Conservation (phyloP, 345 rosid genomes). For the Camelina neglecta region DNA sequence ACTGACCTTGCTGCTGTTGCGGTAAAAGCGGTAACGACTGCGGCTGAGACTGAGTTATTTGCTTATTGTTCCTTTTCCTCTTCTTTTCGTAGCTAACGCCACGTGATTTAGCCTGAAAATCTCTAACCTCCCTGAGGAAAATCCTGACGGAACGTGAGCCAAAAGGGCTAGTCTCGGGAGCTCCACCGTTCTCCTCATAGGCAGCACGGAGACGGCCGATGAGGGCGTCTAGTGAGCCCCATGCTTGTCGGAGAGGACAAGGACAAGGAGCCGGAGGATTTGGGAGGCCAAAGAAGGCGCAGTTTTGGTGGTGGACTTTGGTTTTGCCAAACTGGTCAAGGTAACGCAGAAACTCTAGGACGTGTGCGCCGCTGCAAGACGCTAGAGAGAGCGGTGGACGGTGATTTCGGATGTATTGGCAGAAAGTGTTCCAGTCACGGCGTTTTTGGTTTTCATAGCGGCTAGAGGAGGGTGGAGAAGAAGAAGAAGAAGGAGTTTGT, state of each 20-base stretch:
- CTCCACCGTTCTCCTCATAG: constrained; percentile 83
- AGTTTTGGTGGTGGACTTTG: constrained; percentile 64
- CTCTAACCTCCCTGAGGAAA: constrained; percentile 80
- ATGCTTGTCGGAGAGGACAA: constrained; percentile 89
- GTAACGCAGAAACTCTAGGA: constrained; percentile 72
- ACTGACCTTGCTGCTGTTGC: constrained; percentile 30
- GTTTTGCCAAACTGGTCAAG: constrained; percentile 43
- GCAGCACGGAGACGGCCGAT: constrained; percentile 92
- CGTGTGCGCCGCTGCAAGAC: constrained; percentile 81
- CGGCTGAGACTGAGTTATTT: constrained; percentile 30
- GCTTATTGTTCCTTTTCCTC: constrained; percentile 69
- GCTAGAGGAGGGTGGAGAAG: constrained; percentile 49
- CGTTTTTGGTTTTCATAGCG: constrained; percentile 89
- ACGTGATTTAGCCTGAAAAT: constrained; percentile 85
- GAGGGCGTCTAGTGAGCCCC: constrained; percentile 96
- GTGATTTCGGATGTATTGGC: constrained; percentile 83
- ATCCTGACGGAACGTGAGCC: constrained; percentile 85
- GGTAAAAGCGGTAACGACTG: constrained; percentile 31
- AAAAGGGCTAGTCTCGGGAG: constrained; percentile 81
- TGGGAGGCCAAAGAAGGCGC: constrained; percentile 83
- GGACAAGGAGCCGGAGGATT: constrained; percentile 92
- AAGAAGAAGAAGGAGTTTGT: constrained; percentile 24
- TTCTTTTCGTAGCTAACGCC: constrained; percentile 93
- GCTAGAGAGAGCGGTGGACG: constrained; percentile 73
- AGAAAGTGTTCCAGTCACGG: constrained; percentile 92